Evolutionary conservation across 257 asterid species (phyloP).

Genomic region (Ilex asprella): DNA sequence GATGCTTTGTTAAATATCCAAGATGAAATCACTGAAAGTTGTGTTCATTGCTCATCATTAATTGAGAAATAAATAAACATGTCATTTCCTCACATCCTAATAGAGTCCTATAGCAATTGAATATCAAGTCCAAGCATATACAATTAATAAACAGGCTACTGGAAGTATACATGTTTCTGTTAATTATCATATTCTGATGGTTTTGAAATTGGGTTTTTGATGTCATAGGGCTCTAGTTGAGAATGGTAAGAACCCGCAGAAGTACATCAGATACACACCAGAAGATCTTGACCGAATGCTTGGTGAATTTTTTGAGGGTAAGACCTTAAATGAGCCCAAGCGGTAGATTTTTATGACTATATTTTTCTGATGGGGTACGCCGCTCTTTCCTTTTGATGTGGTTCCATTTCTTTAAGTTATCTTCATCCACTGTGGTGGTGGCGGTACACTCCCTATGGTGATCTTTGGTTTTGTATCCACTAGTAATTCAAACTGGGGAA

Average conservation of each 20-base stretch:
- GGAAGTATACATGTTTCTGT: not conserved
- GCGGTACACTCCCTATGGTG: no score
- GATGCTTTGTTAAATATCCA: no score
- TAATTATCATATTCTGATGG: slow-evolving; percentile 2
- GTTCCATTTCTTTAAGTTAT: no score
- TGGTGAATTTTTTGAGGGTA: slow-evolving; percentile 97
- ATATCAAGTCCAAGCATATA: no score
- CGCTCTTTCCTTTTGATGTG: not conserved
- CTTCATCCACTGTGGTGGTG: no score
- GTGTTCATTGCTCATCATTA: not conserved
- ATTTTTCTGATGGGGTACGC: not conserved
- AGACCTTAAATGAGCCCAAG: slow-evolving; percentile 72
- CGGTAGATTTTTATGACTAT: slow-evolving; percentile 32
- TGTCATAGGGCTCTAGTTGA: slow-evolving; percentile 77
- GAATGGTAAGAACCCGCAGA: slow-evolving; percentile 88
- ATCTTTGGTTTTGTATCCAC: no score
- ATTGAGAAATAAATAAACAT: not conserved
- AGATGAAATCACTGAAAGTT: no score
- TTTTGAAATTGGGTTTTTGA: no score
- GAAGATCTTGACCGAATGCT: slow-evolving; percentile 99
- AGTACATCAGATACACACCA: slow-evolving; percentile 87
- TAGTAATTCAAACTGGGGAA: no score
- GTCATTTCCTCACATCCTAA: not conserved
- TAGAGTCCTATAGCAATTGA: no score
- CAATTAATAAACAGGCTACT: no score